Base-by-base conservation (phyloP, 1,284 basidiomycete species). In the Schizophyllum amplum region DNA sequence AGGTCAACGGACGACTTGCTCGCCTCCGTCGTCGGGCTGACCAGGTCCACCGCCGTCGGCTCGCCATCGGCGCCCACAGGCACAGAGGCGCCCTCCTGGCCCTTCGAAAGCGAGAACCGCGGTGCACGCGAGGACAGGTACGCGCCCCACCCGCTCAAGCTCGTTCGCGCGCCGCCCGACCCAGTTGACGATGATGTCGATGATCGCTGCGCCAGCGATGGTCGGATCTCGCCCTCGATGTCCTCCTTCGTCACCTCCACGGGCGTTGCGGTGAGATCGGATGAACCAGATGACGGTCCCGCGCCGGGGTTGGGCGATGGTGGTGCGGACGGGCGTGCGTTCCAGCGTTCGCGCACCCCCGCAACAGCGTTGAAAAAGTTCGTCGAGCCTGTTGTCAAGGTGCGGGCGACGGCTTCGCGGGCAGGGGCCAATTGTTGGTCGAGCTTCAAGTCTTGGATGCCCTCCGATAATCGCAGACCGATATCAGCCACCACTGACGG, bases 401-500 rank as follows among this genome's bases (percentile, higher is more conserved):
- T 92, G 24, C 85, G 80, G 15, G 85, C 80, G 47, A 96, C 82
- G 0, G 87, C 92, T 68, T 96, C 93, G 4, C 91, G 81, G 0
- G 93, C 87, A 1, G 2, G n/a, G n/a, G 86, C 92, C 3, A 97
- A 81, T 63, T 92, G 90, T 69, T 96, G 89, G 26, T 95, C 91
- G 4, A 97, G 71, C 66, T 89, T 91, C 52, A 97, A 79, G 25
- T 96, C 94, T 67, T 96, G 92, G 26, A 97, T 82, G 1, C 94
- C 93, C 72, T 97, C 93, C 60, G 83, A 80, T 15, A 98, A 78
- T 5, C 94, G 85, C 6, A 97, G 77, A 13, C 93, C 89, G 42
- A 98, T 86, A 65, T 98, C 94, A 4, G 91, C 79, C 1, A 96
- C n/a, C 89, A 92, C 83, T n/a, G 87, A 89, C 0, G 89, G 87